Evolutionary conservation across 441 rosid species (phyloP).

Genomic region (Brassica hybrid): DNA sequence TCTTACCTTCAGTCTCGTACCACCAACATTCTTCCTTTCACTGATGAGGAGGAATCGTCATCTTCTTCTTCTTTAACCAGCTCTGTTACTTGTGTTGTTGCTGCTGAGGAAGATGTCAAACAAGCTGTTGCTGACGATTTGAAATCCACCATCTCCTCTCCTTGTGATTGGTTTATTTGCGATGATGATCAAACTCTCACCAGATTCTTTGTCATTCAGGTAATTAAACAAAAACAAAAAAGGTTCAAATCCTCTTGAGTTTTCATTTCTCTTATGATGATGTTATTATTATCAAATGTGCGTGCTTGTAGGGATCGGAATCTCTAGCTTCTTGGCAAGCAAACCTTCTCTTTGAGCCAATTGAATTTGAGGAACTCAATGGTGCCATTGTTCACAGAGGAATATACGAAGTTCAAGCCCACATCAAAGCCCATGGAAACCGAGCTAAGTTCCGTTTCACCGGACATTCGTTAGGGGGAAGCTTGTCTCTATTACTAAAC

Average conservation of each 20-base stretch:
- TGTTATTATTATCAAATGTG: too few species aligned
- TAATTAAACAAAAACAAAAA: conserved; percentile 30
- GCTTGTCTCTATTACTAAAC: conserved; percentile 82
- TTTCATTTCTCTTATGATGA: neutral
- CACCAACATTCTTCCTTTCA: conserved; percentile 65
- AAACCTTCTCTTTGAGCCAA: too few species aligned
- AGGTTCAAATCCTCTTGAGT: too few species aligned
- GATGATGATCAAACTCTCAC: too few species aligned
- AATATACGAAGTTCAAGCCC: conserved; percentile 75
- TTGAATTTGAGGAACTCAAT: conserved; percentile 90
- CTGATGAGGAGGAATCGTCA: neutral
- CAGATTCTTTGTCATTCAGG: conserved; percentile 89
- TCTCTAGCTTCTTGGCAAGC: conserved; percentile 72
- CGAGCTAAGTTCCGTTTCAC: conserved; percentile 82
- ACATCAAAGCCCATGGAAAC: conserved; percentile 59
- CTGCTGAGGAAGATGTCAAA: conserved; percentile 94
- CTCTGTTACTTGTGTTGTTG: conserved; percentile 89
- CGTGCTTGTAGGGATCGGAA: conserved; percentile 77
- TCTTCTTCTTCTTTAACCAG: conserved; percentile 63
- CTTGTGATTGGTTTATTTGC: conserved; percentile 48
- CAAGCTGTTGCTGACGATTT: conserved; percentile 94
- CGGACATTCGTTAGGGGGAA: conserved; percentile 96
- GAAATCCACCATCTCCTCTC: conserved; percentile 73
- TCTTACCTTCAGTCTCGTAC: conserved; percentile 79
- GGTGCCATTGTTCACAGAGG: conserved; percentile 88